Evolutionary conservation across 1,284 basidiomycete species (phyloP), one percentile per base, ranked within the genome.

Genomic region (Ceratobasidium sp.): DNA sequence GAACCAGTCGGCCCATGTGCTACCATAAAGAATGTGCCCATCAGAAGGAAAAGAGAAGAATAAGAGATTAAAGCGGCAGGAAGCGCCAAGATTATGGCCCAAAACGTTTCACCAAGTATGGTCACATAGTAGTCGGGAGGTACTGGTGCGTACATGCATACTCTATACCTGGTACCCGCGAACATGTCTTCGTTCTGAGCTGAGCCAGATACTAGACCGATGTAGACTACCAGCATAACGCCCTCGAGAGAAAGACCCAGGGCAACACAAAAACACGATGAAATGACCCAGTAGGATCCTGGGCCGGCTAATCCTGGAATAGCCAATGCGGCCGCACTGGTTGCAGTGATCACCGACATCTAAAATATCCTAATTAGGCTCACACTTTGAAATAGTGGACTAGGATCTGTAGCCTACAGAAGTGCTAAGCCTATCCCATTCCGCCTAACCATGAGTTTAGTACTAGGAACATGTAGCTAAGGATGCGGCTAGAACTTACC

Each of bases 361-460:
- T 68, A 26, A 2, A 23, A 28, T 2, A n/a, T 56, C 1, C n/a
- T 38, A 23, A 56, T 56, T 56, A 28, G 13, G 1, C 4, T 15
- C 7, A 15, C 3, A 48, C 2, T 7, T 17, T 2, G 33, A 33
- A 4, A 40, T 1, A 20, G 3, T 66, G 6, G 26, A 48, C 12
- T 12, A 1, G 23, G 15, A 15, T 3, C 6, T 40, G 40, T 13
- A 20, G 44, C 66, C 26, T n/a, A 68, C 66, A 33, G 48, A 44
- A 6, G 66, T 68, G 28, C 66, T 68, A 5, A 68, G 26, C 52
- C 66, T 68, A 46, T 68, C 44, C 66, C 66, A 68, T 13, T 68
- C 66, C 4, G 28, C 26, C 66, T 46, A 13, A 40, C 33, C 33
- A 4, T 33, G 33, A 3, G 5, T 13, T 20, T 15, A 44, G 20